Base-by-base conservation (phyloP, 306 rosid species). In the Senna siamea region DNA sequence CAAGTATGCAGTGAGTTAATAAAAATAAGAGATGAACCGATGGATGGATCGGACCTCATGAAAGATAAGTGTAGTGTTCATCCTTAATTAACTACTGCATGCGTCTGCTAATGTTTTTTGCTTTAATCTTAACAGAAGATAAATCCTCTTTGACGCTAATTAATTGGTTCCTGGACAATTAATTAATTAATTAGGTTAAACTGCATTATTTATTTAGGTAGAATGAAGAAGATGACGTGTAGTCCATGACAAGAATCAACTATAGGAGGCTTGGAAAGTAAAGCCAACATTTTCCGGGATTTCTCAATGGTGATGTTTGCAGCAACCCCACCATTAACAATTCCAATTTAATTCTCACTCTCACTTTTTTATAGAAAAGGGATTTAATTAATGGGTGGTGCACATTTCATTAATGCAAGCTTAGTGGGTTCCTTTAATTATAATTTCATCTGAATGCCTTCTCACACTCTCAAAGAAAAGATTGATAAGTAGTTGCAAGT, bases 391-490 rank as follows among this genome's bases (percentile, higher is more conserved):
- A 67, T 79, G 74, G 14, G 74, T 73, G 94, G 88, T 81, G 78
- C 65, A 70, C 54, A 75, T 74, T 83, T 85, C 81, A 81, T 87
- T 85, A 89, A 80, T 75, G 58, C 56, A 64, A 70, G 41, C 82
- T 59, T 69, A 79, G 82, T 85, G 82, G 88, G 53, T 76, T 83
- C 81, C 73, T 66, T 72, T 58, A 69, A 9, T 38, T 70, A 66
- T 51, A 43, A 74, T 56, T 65, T 15, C 43, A 40, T 7, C 60
- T 17, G 13, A 69, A 43, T 59, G 85, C 75, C 70, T 71, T 79
- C 81, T 83, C 79, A 44, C 28, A 13, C 43, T 70, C 79, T 66
- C 54, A 54, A 55, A 77, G 41, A 62, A 37, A 44, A 35, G 11
- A 35, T 63, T 65, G 67, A 30, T 66, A 50, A 43, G 43, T 11